These are phyloP conservation scores for Flaveria sonorensis DNA, from an alignment of 129 eudicot species.

Conservation along the genomic window DNA sequence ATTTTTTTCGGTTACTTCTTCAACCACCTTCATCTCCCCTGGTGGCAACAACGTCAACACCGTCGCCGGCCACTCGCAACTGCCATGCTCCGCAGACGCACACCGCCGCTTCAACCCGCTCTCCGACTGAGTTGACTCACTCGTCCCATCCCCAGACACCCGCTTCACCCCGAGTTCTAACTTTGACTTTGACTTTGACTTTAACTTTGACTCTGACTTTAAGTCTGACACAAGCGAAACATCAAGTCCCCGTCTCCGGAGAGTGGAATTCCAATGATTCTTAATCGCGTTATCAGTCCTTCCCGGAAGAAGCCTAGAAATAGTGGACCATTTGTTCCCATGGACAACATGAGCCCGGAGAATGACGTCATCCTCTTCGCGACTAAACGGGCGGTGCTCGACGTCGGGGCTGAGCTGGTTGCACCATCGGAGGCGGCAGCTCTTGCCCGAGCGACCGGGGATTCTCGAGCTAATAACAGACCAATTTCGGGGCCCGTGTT, in stretches of 20 bases:
- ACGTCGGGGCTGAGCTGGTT: constrained; percentile 80
- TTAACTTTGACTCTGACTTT: neutral
- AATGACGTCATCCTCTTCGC: constrained; percentile 59
- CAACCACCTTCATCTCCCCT: constrained; percentile 37
- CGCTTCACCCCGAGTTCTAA: constrained; percentile 14
- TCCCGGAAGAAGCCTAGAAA: constrained; percentile 61
- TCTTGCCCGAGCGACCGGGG: constrained; percentile 76
- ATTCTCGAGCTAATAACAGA: constrained; percentile 52
- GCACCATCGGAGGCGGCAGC: constrained; percentile 75
- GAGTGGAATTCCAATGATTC: constrained; percentile 76
- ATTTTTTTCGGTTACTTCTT: constrained; percentile 32
- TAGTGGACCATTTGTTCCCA: constrained; percentile 72
- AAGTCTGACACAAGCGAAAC: neutral
- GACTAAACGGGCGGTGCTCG: constrained; percentile 66
- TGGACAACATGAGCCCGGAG: constrained; percentile 52
- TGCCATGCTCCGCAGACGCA: constrained; percentile 36
- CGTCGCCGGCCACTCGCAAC: constrained; percentile 47
- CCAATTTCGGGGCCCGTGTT: constrained; percentile 76
- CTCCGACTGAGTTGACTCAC: constrained; percentile 48
- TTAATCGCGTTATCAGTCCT: constrained; percentile 75
- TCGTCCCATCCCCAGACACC: constrained; percentile 25
- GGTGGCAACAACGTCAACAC: constrained; percentile 62
- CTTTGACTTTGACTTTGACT: neutral
- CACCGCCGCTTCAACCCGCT: constrained; percentile 39
- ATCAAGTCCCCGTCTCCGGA: constrained; percentile 35